Evolutionary conservation across 345 rosid species (phyloP), one percentile per base, ranked within the genome.

Genomic region (Aquilaria yunnanensis): DNA sequence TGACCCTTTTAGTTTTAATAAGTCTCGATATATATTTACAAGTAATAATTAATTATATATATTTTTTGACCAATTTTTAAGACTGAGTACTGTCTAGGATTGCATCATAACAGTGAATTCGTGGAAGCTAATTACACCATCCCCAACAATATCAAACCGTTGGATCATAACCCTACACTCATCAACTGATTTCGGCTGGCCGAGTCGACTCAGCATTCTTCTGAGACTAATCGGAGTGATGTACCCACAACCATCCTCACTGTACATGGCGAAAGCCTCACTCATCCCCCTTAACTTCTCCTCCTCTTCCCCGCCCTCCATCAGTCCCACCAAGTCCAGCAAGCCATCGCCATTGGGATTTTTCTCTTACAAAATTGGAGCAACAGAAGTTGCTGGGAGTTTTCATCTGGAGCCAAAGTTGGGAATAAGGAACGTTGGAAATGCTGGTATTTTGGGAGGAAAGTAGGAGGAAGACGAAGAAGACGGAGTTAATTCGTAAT

Each of bases 251-350:
- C 67, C 72, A 0, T 78, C 85, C 30, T 37, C 56, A 57, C 68
- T 84, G 34, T 81, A 84, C 80, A 81, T 56, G 34, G 64, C 67
- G 65, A 84, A 79, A 12, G 84, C 86, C 70, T 65, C 82, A 61
- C 57, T 68, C 53, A 84, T 47, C 45, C 75, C 84, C 1, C 58
- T 33, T 76, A 75, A 8, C 74, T 70, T 84, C 52, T 79, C 84
- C 59, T 84, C 83, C 60, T 75, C 89, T 2, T 47, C 78, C 6
- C 70, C 83, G 10, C 59, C 73, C 58, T 79, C 89, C 69, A 77
- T 66, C 29, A 84, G 59, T 45, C 63, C 67, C 4, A 75, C 61
- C 29, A 84, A 61, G 12, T 72, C 76, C 64, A 79, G 37, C 67
- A 75, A 45, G 32, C 89, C 86, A 16, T 81, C 86, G 5, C 83